These are phyloP conservation scores for Nannochloris sp. DNA, from an alignment of 139 green algal species.

Conservation along the genomic window DNA sequence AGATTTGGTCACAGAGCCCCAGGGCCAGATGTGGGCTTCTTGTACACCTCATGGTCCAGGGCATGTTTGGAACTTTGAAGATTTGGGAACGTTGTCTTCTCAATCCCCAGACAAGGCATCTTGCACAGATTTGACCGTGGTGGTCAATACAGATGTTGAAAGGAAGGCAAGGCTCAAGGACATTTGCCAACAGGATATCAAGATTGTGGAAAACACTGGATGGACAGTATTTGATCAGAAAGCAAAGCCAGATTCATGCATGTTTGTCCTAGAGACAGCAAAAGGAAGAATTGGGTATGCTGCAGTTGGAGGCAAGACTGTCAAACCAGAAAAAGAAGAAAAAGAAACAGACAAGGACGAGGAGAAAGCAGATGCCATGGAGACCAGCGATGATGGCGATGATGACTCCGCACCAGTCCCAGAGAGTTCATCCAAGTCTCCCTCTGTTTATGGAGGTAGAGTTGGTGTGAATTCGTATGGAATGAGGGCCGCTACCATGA, in stretches of 20 bases:
- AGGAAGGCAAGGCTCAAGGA: constrained; percentile 3
- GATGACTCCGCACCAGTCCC: too few species aligned
- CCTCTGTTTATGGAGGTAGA: too few species aligned
- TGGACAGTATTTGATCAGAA: constrained; percentile 4
- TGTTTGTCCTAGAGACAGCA: not conserved
- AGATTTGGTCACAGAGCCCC: not conserved
- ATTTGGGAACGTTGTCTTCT: not conserved
- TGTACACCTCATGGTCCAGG: constrained; percentile 9
- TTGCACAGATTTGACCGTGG: not conserved
- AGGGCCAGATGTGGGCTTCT: constrained; percentile 1
- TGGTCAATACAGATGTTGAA: not conserved
- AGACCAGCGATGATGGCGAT: too few species aligned
- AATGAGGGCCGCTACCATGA: too few species aligned
- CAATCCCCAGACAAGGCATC: not conserved
- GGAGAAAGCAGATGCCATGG: not conserved
- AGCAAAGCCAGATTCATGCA: not conserved
- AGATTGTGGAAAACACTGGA: constrained; percentile 9
- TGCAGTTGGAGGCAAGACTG: not conserved
- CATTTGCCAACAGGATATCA: constrained; percentile 12
- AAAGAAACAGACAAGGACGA: not conserved
- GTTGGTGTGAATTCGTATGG: too few species aligned
- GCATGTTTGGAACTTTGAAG: constrained; percentile 4
- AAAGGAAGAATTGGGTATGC: not conserved
- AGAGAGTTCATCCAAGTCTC: too few species aligned
- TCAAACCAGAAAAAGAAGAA: not conserved